Evolutionary conservation across 106 monocot genomes (phyloP).

Genomic region (Dendrobium catenatum): DNA sequence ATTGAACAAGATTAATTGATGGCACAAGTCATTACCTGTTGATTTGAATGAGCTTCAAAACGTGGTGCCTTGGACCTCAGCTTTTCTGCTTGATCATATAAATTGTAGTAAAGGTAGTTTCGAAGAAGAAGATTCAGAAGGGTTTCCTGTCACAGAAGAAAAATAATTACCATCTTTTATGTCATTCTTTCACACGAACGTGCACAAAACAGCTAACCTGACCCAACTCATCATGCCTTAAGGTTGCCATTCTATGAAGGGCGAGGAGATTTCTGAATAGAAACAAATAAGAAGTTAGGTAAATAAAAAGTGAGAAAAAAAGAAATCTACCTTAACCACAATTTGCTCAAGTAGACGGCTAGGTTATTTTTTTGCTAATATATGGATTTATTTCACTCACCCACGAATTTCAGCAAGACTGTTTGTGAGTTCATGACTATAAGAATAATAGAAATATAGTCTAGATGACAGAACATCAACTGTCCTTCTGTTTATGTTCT

Average conservation of each 20-base stretch:
- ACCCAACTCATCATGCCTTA: slow-evolving; percentile 88
- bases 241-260: slow-evolving; percentile 83
- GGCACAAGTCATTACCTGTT: slow-evolving; percentile 38
- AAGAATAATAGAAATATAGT: slow-evolving; percentile 90
- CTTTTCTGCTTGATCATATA: slow-evolving; percentile 96
- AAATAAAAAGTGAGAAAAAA: neutral
- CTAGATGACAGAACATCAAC: slow-evolving; percentile 87
- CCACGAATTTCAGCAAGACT: slow-evolving; percentile 97
- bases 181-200: neutral
- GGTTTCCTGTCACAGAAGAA: slow-evolving; percentile 60
- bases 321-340: no score
- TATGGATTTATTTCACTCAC: slow-evolving; percentile 21
- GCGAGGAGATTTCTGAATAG: slow-evolving; percentile 63
- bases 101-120: slow-evolving; percentile 99
- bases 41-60: slow-evolving; percentile 97
- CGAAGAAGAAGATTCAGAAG: slow-evolving; percentile 93
- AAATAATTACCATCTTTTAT: neutral
- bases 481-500: slow-evolving; percentile 87
- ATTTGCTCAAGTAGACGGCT: no score
- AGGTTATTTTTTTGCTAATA: neutral
- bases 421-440: slow-evolving; percentile 78
- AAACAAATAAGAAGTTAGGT: neutral
- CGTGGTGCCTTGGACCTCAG: slow-evolving; percentile 93
- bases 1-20: no score
- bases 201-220: slow-evolving; percentile 53